Evolutionary conservation across 2,329 filamentous ascomycete species (phyloP).

Genomic region (Metarhizium anisopliae): DNA sequence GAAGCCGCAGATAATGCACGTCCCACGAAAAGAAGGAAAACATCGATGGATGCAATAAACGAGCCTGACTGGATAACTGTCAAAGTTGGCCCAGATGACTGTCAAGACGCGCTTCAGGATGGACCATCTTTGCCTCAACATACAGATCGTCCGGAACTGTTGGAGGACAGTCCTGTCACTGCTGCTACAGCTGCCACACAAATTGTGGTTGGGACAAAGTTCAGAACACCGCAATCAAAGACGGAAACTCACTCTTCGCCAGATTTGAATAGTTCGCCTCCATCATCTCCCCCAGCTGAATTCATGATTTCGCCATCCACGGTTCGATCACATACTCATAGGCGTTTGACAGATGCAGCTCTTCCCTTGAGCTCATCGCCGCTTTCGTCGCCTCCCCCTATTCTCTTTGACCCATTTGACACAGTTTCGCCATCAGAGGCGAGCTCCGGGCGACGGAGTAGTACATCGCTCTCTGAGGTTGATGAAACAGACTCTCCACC

Average conservation of each 20-base stretch:
- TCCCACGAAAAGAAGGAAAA: conserved; percentile 24
- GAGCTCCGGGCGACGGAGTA: conserved; percentile 26
- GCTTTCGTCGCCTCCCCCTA: conserved; percentile 46
- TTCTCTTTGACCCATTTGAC: conserved; percentile 42
- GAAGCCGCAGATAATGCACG: conserved; percentile 11
- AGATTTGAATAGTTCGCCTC: conserved; percentile 23
- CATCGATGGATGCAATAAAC: conserved; percentile 11
- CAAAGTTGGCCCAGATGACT: background rate
- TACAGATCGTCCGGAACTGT: background rate
- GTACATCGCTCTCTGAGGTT: conserved; percentile 33
- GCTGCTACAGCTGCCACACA: conserved; percentile 1
- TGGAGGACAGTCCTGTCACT: conserved; percentile 5
- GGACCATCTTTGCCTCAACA: background rate
- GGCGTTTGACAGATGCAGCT: conserved; percentile 12
- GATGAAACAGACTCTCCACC: conserved; percentile 30
- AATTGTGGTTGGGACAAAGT: conserved; percentile 1
- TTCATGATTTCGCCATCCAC: conserved; percentile 16
- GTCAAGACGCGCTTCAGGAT: background rate
- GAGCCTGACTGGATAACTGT: background rate
- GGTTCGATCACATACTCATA: conserved; percentile 14
- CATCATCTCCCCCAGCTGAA: conserved; percentile 27
- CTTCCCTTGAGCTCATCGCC: conserved; percentile 39
- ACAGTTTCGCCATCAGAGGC: conserved; percentile 26
- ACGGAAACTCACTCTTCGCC: conserved; percentile 7
- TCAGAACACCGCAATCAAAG: conserved; percentile 10